Evolutionary conservation across 2,329 filamentous ascomycete genomes (phyloP), one percentile per base, ranked within the genome.

Genomic region (Xylaria digitata): DNA sequence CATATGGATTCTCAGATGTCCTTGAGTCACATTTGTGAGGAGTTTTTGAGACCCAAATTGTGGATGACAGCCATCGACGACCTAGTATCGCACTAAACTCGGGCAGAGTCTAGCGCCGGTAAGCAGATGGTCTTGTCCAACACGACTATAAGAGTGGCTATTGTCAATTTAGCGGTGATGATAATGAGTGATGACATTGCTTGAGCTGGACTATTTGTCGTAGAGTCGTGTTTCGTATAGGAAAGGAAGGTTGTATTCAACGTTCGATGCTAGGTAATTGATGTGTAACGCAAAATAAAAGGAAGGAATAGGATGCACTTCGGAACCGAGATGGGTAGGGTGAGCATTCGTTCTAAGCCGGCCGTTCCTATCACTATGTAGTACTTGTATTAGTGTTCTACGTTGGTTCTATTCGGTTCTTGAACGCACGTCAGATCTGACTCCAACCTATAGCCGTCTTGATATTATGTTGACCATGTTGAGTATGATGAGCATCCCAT

Each of bases 351-450:
- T 40, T 54, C 19, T 7, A 40, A 17, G 5, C 32, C 50, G 6
- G 15, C 2, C 3, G 2, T 40, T 26, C 19, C 42, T 55, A 26
- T 55, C 34, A 42, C 50, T 32, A 26, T 26, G 26, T 26, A n/a
- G 19, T 53, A 6, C 17, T 13, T 40, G 50, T 37, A 37, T 37
- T 37, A 53, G 30, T 34, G 30, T 13, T 37, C 32, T 32, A 13
- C 26, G 26, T 8, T 34, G 19, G 23, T 21, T 53, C 15, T 53
- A 45, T 57, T 11, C 52, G 26, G 53, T 17, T 49, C 34, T 58
- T 19, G n/a, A 40, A 52, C 49, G 23, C 15, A 30, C 48, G 54
- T 34, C 54, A 58, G 46, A 23, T 63, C 52, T 57, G 53, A 57
- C 52, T 57, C 8, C 42, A 58, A 13, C 15, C 48, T 26, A 15